Base-by-base conservation (phyloP, 2,329 filamentous ascomycete genomes). In the Zasmidium citrigriseum region DNA sequence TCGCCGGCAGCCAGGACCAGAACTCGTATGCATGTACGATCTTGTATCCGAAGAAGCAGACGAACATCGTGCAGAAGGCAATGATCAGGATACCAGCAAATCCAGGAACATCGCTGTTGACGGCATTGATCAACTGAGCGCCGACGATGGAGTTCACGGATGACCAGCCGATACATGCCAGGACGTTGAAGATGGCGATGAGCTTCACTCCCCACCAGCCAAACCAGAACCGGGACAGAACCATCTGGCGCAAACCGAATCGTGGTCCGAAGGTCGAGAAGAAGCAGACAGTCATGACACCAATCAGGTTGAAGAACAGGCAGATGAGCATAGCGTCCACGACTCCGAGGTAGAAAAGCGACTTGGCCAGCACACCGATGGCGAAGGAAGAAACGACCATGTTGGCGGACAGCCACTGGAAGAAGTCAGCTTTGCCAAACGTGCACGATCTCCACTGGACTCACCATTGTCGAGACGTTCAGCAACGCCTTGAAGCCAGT, bases 121-220 rank as follows among this genome's bases (percentile, higher is more conserved):
- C 86, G 0, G 90, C 87, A 57, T 90, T 82, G 65, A 95, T 81
- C 5, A 93, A 82, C 72, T 93, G 88, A 0, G 89, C 89, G 18
- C 89, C 90, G 16, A 93, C 89, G 62, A 95, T 92, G 55, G 85
- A 83, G 69, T 95, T 93, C 64, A 92, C 86, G 0, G 87, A 82
- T 3, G 87, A 87, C 86, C 90, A 93, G 51, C 90, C 90, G 4
- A 91, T 72, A 68, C 86, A 90, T 25, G 87, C 86, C 16, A 90
- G 76, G 41, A 89, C 77, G 73, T 90, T 90, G 71, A 92, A 86
- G 66, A 88, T 74, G 53, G 88, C 88, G 69, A 90, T 70, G 46
- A 72, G 57, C 57, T 71, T 72, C 46, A 72, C 70, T 34, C 70
- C 71, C 65, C 69, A 71, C 69, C 70, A 72, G 16, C 89, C 89